Conservation (phyloP, 1,284 basidiomycete species). For the Marasmius sp. region DNA sequence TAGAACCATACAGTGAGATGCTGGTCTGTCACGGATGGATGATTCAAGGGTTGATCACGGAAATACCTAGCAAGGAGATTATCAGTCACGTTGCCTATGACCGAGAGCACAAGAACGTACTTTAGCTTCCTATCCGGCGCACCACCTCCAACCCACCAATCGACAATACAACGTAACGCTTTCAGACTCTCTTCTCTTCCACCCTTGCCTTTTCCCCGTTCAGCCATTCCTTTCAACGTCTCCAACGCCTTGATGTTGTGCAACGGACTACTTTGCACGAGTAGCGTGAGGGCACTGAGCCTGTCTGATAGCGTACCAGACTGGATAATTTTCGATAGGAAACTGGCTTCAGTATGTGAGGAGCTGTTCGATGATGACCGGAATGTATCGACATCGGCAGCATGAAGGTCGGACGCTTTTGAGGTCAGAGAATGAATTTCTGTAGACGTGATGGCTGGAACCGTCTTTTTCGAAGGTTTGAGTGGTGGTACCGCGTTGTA, state of each 20-base stretch:
- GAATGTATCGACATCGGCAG: slow-evolving; percentile 48
- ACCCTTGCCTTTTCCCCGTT: slow-evolving; percentile 76
- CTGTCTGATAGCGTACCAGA: slow-evolving; percentile 93
- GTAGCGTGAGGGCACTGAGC: slow-evolving; percentile 88
- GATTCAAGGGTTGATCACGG: slow-evolving; percentile 83
- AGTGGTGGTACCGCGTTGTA: slow-evolving; percentile 46
- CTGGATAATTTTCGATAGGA: slow-evolving; percentile 82
- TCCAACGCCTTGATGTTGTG: slow-evolving; percentile 87
- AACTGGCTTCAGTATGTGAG: slow-evolving; percentile 69
- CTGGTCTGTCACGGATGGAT: slow-evolving; percentile 69
- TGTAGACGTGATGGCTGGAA: slow-evolving; percentile 37
- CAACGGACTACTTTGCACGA: slow-evolving; percentile 89
- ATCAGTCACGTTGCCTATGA: background rate
- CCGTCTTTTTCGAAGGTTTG: slow-evolving; percentile 23
- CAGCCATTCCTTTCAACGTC: slow-evolving; percentile 74
- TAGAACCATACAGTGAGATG: slow-evolving; percentile 87
- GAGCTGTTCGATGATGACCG: slow-evolving; percentile 35
- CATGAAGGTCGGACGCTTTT: slow-evolving; percentile 53
- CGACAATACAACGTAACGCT: slow-evolving; percentile 86
- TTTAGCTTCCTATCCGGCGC: slow-evolving; percentile 80
- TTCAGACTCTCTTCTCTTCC: slow-evolving; percentile 91
- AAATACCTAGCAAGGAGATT: slow-evolving; percentile 65
- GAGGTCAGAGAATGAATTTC: slow-evolving; percentile 46
- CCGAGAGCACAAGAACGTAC: slow-evolving; percentile 37
- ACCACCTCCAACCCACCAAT: slow-evolving; percentile 97